phyloP scores from a whole-genome alignment of 1,139 yeast species.

The Kodamaea ohmeri region DNA sequence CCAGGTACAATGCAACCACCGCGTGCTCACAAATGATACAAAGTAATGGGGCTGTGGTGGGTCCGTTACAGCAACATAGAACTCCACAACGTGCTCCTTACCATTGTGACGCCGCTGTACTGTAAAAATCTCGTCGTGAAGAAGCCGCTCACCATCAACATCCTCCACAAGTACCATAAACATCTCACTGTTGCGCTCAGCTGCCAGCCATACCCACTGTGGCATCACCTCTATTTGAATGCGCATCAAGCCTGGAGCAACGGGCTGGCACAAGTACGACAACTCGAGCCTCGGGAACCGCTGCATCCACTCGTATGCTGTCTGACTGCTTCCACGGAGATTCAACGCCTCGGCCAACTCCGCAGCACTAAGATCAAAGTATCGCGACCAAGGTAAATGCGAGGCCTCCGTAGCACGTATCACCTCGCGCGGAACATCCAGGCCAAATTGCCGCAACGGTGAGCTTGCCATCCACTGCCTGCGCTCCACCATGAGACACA shows the following conservation, averaged over 20 bases:
- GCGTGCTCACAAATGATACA: slow-evolving; percentile 70
- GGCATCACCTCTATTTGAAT: slow-evolving; percentile 69
- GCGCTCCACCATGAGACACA: slow-evolving; percentile 78
- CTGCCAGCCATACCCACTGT: slow-evolving; percentile 71
- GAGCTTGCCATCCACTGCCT: slow-evolving; percentile 84
- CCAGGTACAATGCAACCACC: slow-evolving; percentile 78
- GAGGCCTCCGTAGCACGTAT: slow-evolving; percentile 76
- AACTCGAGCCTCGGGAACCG: slow-evolving; percentile 70
- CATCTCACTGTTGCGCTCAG: slow-evolving; percentile 65
- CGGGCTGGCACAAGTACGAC: slow-evolving; percentile 67
- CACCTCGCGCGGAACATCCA: slow-evolving; percentile 64
- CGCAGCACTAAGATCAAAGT: slow-evolving; percentile 64
- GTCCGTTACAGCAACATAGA: slow-evolving; percentile 58
- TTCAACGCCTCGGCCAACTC: slow-evolving; percentile 83
- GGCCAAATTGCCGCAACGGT: slow-evolving; percentile 77
- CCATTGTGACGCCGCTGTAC: slow-evolving; percentile 49
- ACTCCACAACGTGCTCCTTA: slow-evolving; percentile 58
- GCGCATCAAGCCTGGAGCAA: slow-evolving; percentile 64
- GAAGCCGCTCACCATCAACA: slow-evolving; percentile 73
- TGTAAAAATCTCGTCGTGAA: slow-evolving; percentile 55
- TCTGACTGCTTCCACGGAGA: slow-evolving; percentile 62
- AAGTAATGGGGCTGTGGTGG: slow-evolving; percentile 77
- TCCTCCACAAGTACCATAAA: slow-evolving; percentile 79
- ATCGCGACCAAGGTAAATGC: slow-evolving; percentile 78
- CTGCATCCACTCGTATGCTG: slow-evolving; percentile 58